phyloP scores from a whole-genome alignment of 768 basidiomycete genomes.

The Agaricus subrufescens region DNA sequence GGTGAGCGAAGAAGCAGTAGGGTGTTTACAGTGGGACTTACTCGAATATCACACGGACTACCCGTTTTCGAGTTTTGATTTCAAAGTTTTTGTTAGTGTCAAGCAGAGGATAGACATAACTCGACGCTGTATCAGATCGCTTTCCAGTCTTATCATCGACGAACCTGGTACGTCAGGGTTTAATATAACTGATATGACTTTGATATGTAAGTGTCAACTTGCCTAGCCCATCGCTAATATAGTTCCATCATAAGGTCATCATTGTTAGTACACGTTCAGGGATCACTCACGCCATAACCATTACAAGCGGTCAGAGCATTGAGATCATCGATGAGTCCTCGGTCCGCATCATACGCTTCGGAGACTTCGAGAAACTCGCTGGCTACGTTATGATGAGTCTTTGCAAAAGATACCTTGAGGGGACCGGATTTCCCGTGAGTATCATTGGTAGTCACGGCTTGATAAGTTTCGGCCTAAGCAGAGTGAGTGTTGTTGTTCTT shows the following conservation, averaged over 20 bases:
- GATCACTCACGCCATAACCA: neutral
- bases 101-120: slow-evolving; percentile 45
- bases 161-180: slow-evolving; percentile 36
- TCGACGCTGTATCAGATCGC: slow-evolving; percentile 53
- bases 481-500: too few relatives aligned
- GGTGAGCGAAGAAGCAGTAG: too few relatives aligned
- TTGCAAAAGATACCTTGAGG: too few relatives aligned
- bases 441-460: too few relatives aligned
- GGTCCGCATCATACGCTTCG: neutral
- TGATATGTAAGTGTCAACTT: slow-evolving; percentile 10
- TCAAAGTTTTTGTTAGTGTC: slow-evolving; percentile 35
- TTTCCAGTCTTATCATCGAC: slow-evolving; percentile 45
- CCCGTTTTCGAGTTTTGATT: slow-evolving; percentile 14
- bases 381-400: slow-evolving; percentile 27
- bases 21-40: too few relatives aligned
- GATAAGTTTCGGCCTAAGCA: too few relatives aligned
- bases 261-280: neutral
- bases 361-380: slow-evolving; percentile 27
- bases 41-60: too few relatives aligned
- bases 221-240: slow-evolving; percentile 54
- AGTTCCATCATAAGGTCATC: neutral
- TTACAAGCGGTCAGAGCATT: neutral
- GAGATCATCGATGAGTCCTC: neutral
- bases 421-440: too few relatives aligned
- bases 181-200: neutral